phyloP scores from a whole-genome alignment of 257 asterid species.

The Salvia miltiorrhiza region DNA sequence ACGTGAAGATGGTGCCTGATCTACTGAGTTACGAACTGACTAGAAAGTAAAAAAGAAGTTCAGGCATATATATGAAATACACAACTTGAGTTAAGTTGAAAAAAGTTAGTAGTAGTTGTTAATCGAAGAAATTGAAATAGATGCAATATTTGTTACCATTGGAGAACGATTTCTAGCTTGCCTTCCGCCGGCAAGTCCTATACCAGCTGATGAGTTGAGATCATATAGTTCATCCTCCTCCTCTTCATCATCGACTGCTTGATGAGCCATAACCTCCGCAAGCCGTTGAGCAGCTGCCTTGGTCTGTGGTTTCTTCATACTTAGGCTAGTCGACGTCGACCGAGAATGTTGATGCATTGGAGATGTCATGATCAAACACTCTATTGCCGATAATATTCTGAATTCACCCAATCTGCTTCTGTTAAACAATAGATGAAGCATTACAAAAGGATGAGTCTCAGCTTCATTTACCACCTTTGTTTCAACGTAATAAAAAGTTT shows the following conservation, averaged over 20 bases:
- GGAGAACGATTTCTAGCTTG: slow-evolving; percentile 53
- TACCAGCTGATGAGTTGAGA: slow-evolving; percentile 49
- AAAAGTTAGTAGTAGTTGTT: too few species aligned
- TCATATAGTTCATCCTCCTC: slow-evolving; percentile 73
- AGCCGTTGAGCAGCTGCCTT: slow-evolving; percentile 93
- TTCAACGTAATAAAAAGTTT: too few species aligned
- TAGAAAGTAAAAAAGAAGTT: slow-evolving; percentile 38
- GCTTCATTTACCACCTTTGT: too few species aligned
- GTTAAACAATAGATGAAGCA: background rate
- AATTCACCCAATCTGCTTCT: slow-evolving; percentile 27
- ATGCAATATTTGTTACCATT: slow-evolving; percentile 39
- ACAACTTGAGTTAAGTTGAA: too few species aligned
- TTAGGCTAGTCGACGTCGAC: slow-evolving; percentile 45
- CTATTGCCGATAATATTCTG: slow-evolving; percentile 23
- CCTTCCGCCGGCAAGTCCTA: slow-evolving; percentile 80
- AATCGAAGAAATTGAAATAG: background rate
- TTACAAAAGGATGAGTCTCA: too few species aligned
- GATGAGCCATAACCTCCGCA: slow-evolving; percentile 83
- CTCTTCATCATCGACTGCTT: slow-evolving; percentile 65
- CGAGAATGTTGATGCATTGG: slow-evolving; percentile 51
- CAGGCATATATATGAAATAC: slow-evolving; percentile 11
- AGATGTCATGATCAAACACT: slow-evolving; percentile 31
- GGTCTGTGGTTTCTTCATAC: slow-evolving; percentile 55
- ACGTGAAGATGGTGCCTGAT: too few species aligned
- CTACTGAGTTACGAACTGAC: slow-evolving; percentile 63